Base-by-base conservation (phyloP, 352 stramenopile species). In the Globisporangium acanthophoron region DNA sequence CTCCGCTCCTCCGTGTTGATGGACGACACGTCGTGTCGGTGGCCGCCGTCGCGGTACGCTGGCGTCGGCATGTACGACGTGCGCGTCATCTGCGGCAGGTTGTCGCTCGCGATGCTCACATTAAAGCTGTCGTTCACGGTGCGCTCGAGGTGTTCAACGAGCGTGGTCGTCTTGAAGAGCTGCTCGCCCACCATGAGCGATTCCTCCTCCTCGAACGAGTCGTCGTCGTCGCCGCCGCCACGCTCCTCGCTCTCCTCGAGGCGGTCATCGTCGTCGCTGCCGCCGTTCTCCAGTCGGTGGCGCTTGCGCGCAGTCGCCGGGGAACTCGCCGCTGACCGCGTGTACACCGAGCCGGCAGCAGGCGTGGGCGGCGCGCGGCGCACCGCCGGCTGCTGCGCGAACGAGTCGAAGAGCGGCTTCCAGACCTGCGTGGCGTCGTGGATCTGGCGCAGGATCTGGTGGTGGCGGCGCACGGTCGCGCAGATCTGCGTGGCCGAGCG, bases 401-500 rank as follows among this genome's bases (percentile, higher is more conserved):
- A 89, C 37, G 78, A 85, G 51, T 85, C 78, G 54, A 92, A 92
- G 24, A 92, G 78, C 58, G 82, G 80, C 27, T 69, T 74, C 82
- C 82, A 92, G n/a, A 87, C 73, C 61, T 80, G 76, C 60, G 80
- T 82, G 44, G 78, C 69, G 49, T 85, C 78, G 56, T 90, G 74
- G 65, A 90, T 90, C 62, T 90, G 76, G 12, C 75, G 65, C 53
- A 90, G 60, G 40, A 92, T 85, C 62, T 89, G 80, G 70, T 92
- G 79, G 61, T 92, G 82, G 27, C 79, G 64, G 18, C 82, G 65
- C 46, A 90, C 74, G 0, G 75, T 92, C 21, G 67, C 63, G 61
- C 71, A 88, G 56, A 92, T 90, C 62, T 90, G 76, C 54, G 82
- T 90, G 33, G 82, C 82, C 54, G 80, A 88, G 35, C 78, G 78